phyloP scores from a whole-genome alignment of 2,329 filamentous ascomycete species.

The Trichophaea hybrida region DNA sequence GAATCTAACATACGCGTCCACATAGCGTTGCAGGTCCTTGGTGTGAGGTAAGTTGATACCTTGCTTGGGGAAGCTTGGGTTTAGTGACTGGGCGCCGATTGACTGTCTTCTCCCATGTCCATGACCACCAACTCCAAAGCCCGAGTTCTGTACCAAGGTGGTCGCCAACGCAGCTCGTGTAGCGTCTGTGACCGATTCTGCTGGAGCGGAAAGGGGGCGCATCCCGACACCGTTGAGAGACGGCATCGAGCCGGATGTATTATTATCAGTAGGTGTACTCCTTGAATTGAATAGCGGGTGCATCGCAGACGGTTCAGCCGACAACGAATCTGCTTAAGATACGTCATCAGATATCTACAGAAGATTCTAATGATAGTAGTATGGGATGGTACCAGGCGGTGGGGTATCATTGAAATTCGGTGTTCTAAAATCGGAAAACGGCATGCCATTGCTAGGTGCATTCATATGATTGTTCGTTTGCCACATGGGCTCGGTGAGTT shows the following conservation, averaged over 20 bases:
- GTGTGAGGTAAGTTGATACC: slow-evolving; percentile 54
- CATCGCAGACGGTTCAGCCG: slow-evolving; percentile 17
- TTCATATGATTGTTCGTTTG: slow-evolving; percentile 21
- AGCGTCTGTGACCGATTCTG: slow-evolving; percentile 51
- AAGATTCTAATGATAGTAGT: slow-evolving; percentile 18
- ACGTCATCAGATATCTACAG: slow-evolving; percentile 11
- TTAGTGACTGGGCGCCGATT: slow-evolving; percentile 20
- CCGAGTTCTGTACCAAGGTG: slow-evolving; percentile 46
- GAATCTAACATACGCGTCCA: slow-evolving; percentile 76
- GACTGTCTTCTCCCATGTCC: slow-evolving; percentile 33
- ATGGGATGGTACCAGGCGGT: slow-evolving; percentile 27
- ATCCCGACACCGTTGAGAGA: slow-evolving; percentile 12
- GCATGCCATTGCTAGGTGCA: slow-evolving; percentile 18
- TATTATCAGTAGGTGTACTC: slow-evolving; percentile 7
- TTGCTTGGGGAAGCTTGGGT: slow-evolving; percentile 24
- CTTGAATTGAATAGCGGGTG: slow-evolving; percentile 12
- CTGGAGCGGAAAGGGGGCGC: slow-evolving; percentile 33
- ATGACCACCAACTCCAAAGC: slow-evolving; percentile 33
- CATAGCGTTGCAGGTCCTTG: slow-evolving; percentile 74
- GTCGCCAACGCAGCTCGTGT: slow-evolving; percentile 48
- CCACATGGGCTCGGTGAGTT: slow-evolving; percentile 47
- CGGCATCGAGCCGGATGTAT: slow-evolving; percentile 12
- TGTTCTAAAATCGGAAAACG: slow-evolving; percentile 25
- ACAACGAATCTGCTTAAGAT: slow-evolving; percentile 22
- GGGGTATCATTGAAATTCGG: slow-evolving; percentile 27